Percentiles rank a stretch among this genome's conserved stretches.
Evolutionary conservation across 148 eudicot genomes (phyloP).

Genomic region (Vaccinium macrocarpon): DNA sequence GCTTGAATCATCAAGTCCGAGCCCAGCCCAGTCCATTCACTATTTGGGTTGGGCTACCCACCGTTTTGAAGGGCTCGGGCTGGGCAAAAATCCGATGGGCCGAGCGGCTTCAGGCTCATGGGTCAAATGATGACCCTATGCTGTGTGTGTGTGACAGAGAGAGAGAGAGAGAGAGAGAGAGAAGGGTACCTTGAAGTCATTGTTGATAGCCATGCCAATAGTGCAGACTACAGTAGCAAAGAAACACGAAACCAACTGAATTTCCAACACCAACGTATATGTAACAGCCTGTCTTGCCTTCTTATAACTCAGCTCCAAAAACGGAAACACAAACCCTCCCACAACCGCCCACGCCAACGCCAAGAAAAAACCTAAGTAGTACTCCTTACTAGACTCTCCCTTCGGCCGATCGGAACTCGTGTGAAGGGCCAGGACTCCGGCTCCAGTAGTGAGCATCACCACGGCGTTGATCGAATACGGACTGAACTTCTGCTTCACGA

Average conservation of each 20-base stretch:
- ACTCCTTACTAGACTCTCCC: constrained; percentile 32
- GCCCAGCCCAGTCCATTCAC: no score
- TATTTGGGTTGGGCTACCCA: no score
- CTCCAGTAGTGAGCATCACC: constrained; percentile 53
- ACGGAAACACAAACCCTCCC: constrained; percentile 51
- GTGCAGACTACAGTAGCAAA: neutral
- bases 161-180: neutral
- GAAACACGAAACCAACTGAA: constrained; percentile 39
- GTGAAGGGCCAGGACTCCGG: constrained; percentile 53
- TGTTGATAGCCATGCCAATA: neutral
- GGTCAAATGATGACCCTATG: no score
- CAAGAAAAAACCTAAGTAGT: constrained; percentile 47
- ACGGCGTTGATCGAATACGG: constrained; percentile 56
- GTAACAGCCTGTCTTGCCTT: constrained; percentile 37
- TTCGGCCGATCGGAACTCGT: constrained; percentile 44
- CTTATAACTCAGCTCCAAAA: constrained; percentile 53
- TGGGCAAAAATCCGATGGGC: no score
- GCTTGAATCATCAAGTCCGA: no score
- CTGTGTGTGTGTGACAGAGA: neutral
- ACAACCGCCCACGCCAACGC: constrained; percentile 46
- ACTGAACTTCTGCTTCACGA: constrained; percentile 32
- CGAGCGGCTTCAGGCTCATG: no score
- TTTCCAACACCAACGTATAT: constrained; percentile 62
- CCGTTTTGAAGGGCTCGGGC: no score
- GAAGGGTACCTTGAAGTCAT: neutral